Evolutionary conservation across 208 protist species (phyloP), one percentile per base, ranked within the genome.

Genomic region (Leptomonas pyrrhocoris): DNA sequence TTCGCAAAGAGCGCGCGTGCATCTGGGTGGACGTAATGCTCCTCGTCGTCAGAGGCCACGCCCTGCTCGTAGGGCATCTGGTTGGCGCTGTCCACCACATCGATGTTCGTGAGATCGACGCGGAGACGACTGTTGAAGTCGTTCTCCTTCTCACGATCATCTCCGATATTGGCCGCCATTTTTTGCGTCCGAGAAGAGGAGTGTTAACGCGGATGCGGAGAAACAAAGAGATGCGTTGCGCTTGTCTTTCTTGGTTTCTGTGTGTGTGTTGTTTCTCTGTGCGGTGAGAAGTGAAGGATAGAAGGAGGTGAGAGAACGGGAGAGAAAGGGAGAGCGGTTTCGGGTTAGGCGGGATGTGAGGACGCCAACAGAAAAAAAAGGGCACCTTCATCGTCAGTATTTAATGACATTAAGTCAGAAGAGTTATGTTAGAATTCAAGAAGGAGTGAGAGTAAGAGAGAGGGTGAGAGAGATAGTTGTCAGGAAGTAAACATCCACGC

Each of bases 11-110:
- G 54, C 7, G 38, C 50, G 34, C 49, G 54, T 6, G 82, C 73
- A 19, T 68, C 57, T 8, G 74, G 77, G 68, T 88, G 82, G 1
- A 88, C 50, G 40, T 73, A 68, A 53, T 48, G 30, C 28, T 68
- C 61, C 61, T 28, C 77, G 18, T 40, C 62, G 19, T 45, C 62
- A 4, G 11, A 30, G 9, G 38, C 25, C 1, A 34, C 45, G n/a
- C 1, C 55, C 3, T 53, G n/a, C 8, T 65, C 57, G 45, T 50
- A 23, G 19, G 40, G 12, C 46, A 25, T 45, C 23, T 55, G 28
- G 15, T 46, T 62, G 23, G 30, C 28, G 49, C 68, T 64, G 54
- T 76, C 55, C 25, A 65, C 42, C 34, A 31, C 46, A 76, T 70
- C 70, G 55, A 76, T 76, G 27, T 34, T 56, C 25, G 62, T 58